phyloP scores from a whole-genome alignment of 2,329 filamentous ascomycete species.

The Exophiala bonariae region DNA sequence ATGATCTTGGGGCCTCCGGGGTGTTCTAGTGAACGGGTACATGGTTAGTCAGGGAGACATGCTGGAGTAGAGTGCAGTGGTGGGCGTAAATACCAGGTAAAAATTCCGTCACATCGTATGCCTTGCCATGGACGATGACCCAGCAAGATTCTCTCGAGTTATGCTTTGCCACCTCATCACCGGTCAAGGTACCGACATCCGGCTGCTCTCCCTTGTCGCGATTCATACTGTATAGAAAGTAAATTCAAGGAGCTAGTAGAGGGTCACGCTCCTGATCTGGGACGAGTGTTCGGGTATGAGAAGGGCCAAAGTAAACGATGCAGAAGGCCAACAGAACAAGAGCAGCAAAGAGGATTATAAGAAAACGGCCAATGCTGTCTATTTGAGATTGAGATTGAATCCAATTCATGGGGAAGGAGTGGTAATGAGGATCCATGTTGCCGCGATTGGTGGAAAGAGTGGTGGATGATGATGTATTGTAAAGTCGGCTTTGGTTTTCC shows the following conservation, averaged over 20 bases:
- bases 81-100: slow-evolving; percentile 58
- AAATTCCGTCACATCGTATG: slow-evolving; percentile 88
- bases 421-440: slow-evolving; percentile 19
- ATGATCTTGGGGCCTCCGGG: slow-evolving; percentile 91
- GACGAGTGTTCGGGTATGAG: background rate
- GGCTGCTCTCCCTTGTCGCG: slow-evolving; percentile 22
- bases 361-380: slow-evolving; percentile 14
- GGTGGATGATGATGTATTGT: background rate
- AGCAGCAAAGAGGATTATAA: slow-evolving; percentile 23
- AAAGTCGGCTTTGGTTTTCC: background rate
- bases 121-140: slow-evolving; percentile 86
- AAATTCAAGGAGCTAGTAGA: slow-evolving; percentile 4
- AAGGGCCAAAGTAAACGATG: slow-evolving; percentile 19
- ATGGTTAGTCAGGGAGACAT: slow-evolving; percentile 5
- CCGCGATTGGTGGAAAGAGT: slow-evolving; percentile 14
- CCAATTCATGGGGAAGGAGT: slow-evolving; percentile 6
- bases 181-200: slow-evolving; percentile 43
- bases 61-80: background rate
- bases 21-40: slow-evolving; percentile 60
- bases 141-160: slow-evolving; percentile 81
- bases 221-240: slow-evolving; percentile 22
- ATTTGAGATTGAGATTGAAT: slow-evolving; percentile 7
- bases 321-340: slow-evolving; percentile 22
- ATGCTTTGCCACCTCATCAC: slow-evolving; percentile 69
- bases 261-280: slow-evolving; percentile 12